Percentiles rank a stretch among this genome's conserved stretches.
Conservation (phyloP, 495 filamentous ascomycete genomes). For the Acidiella bohemica region DNA sequence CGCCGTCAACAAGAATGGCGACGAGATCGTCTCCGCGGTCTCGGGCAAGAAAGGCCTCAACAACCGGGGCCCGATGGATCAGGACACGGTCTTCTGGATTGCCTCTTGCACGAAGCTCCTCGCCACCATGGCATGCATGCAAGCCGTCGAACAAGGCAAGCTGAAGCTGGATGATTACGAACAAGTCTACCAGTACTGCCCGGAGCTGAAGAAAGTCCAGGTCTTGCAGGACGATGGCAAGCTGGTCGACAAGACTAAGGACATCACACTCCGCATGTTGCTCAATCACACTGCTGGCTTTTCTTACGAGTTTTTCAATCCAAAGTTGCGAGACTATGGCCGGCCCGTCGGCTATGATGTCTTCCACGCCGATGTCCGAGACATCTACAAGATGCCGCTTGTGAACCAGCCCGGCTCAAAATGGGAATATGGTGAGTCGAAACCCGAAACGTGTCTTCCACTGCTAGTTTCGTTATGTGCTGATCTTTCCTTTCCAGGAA, state of each 20-base stretch:
- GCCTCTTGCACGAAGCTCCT: conserved; percentile 40
- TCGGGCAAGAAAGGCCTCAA: conserved; percentile 34
- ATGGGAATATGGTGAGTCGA: conserved; percentile 48
- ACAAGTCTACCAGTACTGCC: conserved; percentile 34
- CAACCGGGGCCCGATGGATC: conserved; percentile 32
- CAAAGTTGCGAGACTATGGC: conserved; percentile 34
- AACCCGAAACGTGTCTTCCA: too few relatives aligned
- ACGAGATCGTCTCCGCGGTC: conserved; percentile 35
- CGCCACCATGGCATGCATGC: conserved; percentile 44
- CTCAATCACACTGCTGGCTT: conserved; percentile 42
- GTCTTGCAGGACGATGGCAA: conserved; percentile 36
- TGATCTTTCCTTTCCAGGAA: conserved; percentile 25
- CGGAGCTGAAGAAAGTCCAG: conserved; percentile 38
- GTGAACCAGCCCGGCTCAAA: conserved; percentile 43
- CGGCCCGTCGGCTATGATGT: conserved; percentile 41
- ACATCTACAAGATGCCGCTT: conserved; percentile 34
- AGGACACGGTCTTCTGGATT: conserved; percentile 43
- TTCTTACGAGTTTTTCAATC: conserved; percentile 38
- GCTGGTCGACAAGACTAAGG: conserved; percentile 37
- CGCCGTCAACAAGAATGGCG: conserved; percentile 36
- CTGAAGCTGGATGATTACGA: conserved; percentile 40
- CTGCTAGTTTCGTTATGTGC: too few relatives aligned
- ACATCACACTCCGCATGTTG: conserved; percentile 50
- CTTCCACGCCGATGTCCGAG: conserved; percentile 35
- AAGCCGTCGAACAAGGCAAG: conserved; percentile 44